phyloP scores from a whole-genome alignment of 2,329 filamentous ascomycete genomes.

The Lojkania enalia region DNA sequence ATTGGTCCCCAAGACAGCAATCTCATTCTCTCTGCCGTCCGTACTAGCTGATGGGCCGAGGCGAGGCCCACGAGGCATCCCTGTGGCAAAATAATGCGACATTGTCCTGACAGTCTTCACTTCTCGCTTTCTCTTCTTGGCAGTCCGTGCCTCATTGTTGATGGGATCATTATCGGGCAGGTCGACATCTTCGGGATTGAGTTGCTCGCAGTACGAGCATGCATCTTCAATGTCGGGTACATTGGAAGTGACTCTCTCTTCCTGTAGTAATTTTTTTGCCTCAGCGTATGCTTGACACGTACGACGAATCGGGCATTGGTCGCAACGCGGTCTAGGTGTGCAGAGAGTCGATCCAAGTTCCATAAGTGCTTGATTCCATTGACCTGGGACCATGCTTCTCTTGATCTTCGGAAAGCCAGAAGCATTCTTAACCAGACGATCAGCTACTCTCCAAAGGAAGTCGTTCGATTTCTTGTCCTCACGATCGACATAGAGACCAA shows the following conservation, averaged over 20 bases:
- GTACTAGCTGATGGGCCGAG: slow-evolving; percentile 15
- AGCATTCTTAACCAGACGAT: slow-evolving; percentile 58
- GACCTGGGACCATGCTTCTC: slow-evolving; percentile 57
- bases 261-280: slow-evolving; percentile 25
- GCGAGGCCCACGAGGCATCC: slow-evolving; percentile 18
- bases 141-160: too few relatives aligned
- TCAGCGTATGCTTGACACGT: slow-evolving; percentile 41
- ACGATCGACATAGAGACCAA: slow-evolving; percentile 60
- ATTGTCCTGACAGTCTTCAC: slow-evolving; percentile 26
- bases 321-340: slow-evolving; percentile 61
- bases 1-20: slow-evolving; percentile 1
- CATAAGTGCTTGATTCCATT: slow-evolving; percentile 69
- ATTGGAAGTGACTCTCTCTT: slow-evolving; percentile 12
- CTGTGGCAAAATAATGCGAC: slow-evolving; percentile 35
- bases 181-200: slow-evolving; percentile 34
- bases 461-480: slow-evolving; percentile 61
- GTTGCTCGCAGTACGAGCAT: slow-evolving; percentile 30
- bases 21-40: too few relatives aligned
- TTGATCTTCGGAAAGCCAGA: slow-evolving; percentile 39
- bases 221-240: slow-evolving; percentile 36
- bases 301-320: slow-evolving; percentile 36
- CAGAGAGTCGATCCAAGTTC: slow-evolving; percentile 67
- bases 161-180: slow-evolving; percentile 6
- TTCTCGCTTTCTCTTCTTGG: slow-evolving; percentile 30
- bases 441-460: slow-evolving; percentile 62